Conservation (phyloP, 139 green algal species). For the Micromonas commoda region DNA sequence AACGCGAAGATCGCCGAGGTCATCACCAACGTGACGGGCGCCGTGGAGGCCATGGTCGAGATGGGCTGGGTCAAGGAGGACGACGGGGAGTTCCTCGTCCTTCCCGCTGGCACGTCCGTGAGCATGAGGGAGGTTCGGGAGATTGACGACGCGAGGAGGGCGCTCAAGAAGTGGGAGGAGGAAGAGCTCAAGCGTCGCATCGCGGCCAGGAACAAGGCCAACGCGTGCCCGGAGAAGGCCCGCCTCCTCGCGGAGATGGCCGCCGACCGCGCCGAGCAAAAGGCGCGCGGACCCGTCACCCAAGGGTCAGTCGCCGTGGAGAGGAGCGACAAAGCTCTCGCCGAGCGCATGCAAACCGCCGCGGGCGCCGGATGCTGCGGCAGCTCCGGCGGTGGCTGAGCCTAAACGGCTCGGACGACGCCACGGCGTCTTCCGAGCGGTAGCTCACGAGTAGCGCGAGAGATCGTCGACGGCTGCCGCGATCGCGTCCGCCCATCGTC, state of each 20-base stretch:
- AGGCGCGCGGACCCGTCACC: too few relatives aligned
- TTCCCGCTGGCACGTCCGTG: neutral
- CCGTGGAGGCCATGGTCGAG: neutral
- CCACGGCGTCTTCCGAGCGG: too few relatives aligned
- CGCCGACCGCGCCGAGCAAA: too few relatives aligned
- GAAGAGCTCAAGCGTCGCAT: neutral
- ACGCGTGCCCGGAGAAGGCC: neutral
- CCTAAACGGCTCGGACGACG: too few relatives aligned
- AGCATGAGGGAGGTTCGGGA: neutral
- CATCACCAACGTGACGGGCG: neutral
- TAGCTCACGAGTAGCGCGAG: too few relatives aligned
- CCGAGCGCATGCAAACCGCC: too few relatives aligned
- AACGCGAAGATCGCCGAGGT: conserved; percentile 11
- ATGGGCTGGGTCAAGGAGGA: neutral
- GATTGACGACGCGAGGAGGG: neutral
- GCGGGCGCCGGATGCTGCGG: too few relatives aligned
- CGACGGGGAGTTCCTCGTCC: neutral
- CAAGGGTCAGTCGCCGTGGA: too few relatives aligned
- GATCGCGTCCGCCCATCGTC: too few relatives aligned
- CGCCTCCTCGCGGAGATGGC: neutral
- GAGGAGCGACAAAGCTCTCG: too few relatives aligned
- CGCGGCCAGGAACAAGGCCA: neutral
- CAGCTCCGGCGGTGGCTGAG: too few relatives aligned
- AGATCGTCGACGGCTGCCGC: too few relatives aligned
- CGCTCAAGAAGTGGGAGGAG: neutral